Evolutionary conservation across 2,329 filamentous ascomycete genomes (phyloP), one percentile per base, ranked within the genome.

Genomic region (Cordyceps fumosorosea): DNA sequence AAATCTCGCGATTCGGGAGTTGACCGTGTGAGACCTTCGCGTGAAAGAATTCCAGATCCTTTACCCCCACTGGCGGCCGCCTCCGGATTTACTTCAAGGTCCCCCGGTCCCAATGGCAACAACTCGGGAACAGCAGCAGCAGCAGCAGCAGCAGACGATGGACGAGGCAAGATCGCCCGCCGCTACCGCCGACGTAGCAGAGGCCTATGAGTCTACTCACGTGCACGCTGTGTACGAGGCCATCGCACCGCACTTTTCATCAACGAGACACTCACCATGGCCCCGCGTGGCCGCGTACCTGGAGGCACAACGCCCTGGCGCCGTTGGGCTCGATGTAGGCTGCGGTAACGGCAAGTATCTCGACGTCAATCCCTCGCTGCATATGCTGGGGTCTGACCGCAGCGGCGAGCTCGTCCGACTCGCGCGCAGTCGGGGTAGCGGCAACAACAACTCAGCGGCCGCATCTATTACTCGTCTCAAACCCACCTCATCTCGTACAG

Each of bases 311-410:
- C 72, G 81, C 0, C 77, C 86, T 14, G 93, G 93, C 29, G 84
- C 90, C 56, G 77, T 98, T 62, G 95, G 95, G 11, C 81, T 96
- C 37, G 95, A 99, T 75, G 82, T 98, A 62, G 95, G 95, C 64
- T 98, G 95, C 76, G 95, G 95, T 64, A 99, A 99, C 77, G 95
- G 95, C 67, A 98, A 98, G 80, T 97, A 98, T 74, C 80, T 98
- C 64, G 79, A 83, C 64, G 89, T 96, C 62, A 96, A 96, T 75
- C 82, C 81, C 24, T 76, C 84, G 68, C 77, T 96, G 55, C 92
- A 90, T 77, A 88, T 97, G 60, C 73, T 98, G 63, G 93, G 87
- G 62, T 93, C 89, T 62, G 95, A 98, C 78, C 85, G 91, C 79
- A 96, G 85, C 69, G 80, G 78, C 26, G 77, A 80, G 62, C 80